These are phyloP conservation scores for Diplocarpon mali DNA, from an alignment of 2,329 filamentous ascomycete genomes.

Conservation along the genomic window DNA sequence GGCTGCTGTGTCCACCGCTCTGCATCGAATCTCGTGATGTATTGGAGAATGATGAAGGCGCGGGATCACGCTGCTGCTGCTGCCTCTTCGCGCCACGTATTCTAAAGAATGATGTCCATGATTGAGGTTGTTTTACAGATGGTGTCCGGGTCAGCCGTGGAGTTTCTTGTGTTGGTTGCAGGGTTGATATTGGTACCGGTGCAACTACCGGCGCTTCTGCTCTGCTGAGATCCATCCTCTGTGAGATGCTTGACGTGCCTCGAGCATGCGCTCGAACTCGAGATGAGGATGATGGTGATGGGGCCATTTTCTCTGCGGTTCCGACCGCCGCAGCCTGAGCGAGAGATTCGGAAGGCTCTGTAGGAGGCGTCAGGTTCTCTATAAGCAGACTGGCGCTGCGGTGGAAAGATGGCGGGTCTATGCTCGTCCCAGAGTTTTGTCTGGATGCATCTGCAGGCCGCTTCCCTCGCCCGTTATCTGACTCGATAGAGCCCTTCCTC, in stretches of 20 bases:
- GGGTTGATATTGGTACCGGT: constrained; percentile 25
- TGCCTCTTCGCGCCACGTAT: constrained; percentile 34
- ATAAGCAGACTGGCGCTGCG: constrained; percentile 18
- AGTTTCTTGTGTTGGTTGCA: constrained; percentile 30
- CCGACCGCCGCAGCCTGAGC: constrained; percentile 37
- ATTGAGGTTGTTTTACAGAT: constrained; percentile 33
- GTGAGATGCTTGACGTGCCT: constrained; percentile 40
- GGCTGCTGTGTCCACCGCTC: constrained; percentile 28
- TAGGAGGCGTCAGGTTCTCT: constrained; percentile 23
- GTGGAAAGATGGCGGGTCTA: constrained; percentile 9
- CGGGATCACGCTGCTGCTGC: constrained; percentile 43
- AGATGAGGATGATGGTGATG: constrained; percentile 36
- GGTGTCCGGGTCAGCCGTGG: constrained; percentile 5
- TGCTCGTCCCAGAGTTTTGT: constrained; percentile 14
- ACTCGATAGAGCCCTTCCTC: constrained; percentile 34
- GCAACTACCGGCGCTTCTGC: constrained; percentile 2
- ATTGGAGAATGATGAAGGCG: constrained; percentile 77
- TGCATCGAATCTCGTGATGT: constrained; percentile 81
- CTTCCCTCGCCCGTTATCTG: constrained; percentile 27
- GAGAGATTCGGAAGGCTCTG: constrained; percentile 27
- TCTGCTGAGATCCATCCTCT: constrained; percentile 34
- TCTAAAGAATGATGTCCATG: constrained; percentile 68
- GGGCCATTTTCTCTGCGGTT: constrained; percentile 36
- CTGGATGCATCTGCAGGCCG: constrained; percentile 18
- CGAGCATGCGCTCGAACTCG: constrained; percentile 29